Percentiles rank a stretch among this genome's conserved stretches.
Conservation (phyloP, 352 stramenopile species). For the Phytophthora sp. region DNA sequence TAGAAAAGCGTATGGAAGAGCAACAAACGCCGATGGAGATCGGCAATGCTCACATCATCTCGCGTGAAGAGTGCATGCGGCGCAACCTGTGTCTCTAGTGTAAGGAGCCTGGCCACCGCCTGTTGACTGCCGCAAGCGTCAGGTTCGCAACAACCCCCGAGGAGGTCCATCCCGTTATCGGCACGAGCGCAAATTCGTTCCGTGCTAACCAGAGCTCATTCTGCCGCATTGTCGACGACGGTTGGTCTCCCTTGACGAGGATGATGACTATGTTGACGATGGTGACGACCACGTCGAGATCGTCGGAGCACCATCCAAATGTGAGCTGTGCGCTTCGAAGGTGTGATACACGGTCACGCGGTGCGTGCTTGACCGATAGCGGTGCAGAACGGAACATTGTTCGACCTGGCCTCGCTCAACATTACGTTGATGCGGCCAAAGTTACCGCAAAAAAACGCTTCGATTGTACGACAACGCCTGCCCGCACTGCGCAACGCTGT, state of each 20-base stretch:
- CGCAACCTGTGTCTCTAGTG: conserved; percentile 7
- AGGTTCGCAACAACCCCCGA: not conserved
- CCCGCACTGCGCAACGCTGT: not conserved
- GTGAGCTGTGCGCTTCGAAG: not conserved
- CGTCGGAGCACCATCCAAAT: not conserved
- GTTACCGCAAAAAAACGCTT: conserved; percentile 4
- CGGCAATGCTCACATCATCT: not conserved
- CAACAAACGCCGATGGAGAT: conserved; percentile 6
- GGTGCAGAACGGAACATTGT: conserved; percentile 9
- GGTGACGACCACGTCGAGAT: not conserved
- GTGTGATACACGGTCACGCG: not conserved
- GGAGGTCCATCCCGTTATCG: not conserved
- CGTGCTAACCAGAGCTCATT: conserved; percentile 1
- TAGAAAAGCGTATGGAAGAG: no score
- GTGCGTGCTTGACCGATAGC: conserved; percentile 13
- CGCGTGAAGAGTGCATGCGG: not conserved
- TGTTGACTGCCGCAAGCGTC: conserved; percentile 2
- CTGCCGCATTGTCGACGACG: no score
- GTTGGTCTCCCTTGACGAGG: not conserved
- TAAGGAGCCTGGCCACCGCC: conserved; percentile 5
- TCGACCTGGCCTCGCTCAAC: not conserved
- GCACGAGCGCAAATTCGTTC: no score
- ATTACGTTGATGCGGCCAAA: conserved; percentile 1
- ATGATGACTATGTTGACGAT: not conserved
- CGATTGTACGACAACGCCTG: conserved; percentile 3